Evolutionary conservation across 441 rosid species (phyloP), one percentile per base, ranked within the genome.

Genomic region (Populus hybrid): DNA sequence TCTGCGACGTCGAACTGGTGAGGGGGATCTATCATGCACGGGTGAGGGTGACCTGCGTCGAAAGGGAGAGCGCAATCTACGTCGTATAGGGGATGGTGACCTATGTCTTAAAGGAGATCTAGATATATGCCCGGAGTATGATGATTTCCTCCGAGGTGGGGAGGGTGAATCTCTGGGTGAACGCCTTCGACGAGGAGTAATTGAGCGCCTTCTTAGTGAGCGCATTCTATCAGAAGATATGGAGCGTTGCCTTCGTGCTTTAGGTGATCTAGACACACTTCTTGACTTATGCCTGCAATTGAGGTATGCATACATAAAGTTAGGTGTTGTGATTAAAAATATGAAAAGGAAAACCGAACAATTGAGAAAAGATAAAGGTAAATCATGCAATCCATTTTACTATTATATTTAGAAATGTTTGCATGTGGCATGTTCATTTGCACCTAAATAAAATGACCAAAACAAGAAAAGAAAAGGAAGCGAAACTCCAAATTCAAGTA

Each of bases 211-310:
- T 76, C 85, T 84, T 6, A 86, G 87, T 32, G 93, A 87, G 67
- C 16, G 79, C 30, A 38, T 70, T 67, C 81, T 83, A 36, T 83
- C 86, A 75, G 85, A 81, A 70, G 91, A 87, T 77, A 82, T 26
- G 26, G 91, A 84, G 35, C 77, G 84, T 36, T 75, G 83, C 50
- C 77, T 73, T n/a, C 78, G 81, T 23, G 67, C 79, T 68, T 69
- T 72, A 38, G 88, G 90, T 80, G 98, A 94, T 81, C 86, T 84
- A 9, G 98, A 91, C 23, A 88, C 61, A 80, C 97, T 94, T 88
- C 92, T 90, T 59, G 93, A 87, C 76, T 83, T 92, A 69, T 57
- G 87, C 69, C 81, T 82, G 40, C 78, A 90, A 90, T 81, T 86
- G 71, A 79, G 42, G 64, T 21, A 82, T 6, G 71, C 36, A 81